Percentiles rank a stretch among this genome's conserved stretches.
Evolutionary conservation across 225 moss, liverwort and hornwort species (phyloP).

Genomic region (Lunularia cruciata): DNA sequence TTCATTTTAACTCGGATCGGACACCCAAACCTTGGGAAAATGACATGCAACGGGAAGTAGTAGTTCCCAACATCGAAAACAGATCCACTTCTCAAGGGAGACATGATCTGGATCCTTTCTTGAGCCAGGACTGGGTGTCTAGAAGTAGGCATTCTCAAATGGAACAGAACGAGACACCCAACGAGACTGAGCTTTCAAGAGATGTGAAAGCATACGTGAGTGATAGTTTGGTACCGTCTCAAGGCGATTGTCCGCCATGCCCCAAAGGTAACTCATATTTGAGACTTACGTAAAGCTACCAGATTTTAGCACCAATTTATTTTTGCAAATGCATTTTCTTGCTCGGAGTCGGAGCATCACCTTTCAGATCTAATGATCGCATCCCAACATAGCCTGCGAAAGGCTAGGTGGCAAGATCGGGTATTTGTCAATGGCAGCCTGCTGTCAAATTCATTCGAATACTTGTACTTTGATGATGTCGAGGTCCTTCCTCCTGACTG

Average conservation of each 20-base stretch:
- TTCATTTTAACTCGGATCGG: conserved; percentile 24
- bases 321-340: no score
- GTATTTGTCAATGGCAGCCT: no score
- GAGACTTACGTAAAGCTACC: no score
- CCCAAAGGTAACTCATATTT: conserved; percentile 20
- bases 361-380: no score
- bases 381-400: no score
- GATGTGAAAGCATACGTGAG: conserved; percentile 1
- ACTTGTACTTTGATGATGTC: no score
- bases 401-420: no score
- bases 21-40: conserved; percentile 32
- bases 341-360: no score
- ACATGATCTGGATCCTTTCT: conserved; percentile 39
- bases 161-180: conserved; percentile 13
- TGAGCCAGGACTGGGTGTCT: conserved; percentile 35
- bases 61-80: conserved; percentile 9
- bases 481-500: no score
- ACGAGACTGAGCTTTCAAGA: conserved; percentile 1
- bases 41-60: conserved; percentile 26
- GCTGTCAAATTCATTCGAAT: no score
- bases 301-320: no score
- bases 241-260: conserved; percentile 15
- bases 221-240: conserved; percentile 18
- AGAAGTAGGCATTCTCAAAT: conserved; percentile 23
- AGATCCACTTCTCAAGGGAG: conserved; percentile 27